These are phyloP conservation scores for Calophaca sinica DNA, from an alignment of 306 rosid species.

Conservation along the genomic window DNA sequence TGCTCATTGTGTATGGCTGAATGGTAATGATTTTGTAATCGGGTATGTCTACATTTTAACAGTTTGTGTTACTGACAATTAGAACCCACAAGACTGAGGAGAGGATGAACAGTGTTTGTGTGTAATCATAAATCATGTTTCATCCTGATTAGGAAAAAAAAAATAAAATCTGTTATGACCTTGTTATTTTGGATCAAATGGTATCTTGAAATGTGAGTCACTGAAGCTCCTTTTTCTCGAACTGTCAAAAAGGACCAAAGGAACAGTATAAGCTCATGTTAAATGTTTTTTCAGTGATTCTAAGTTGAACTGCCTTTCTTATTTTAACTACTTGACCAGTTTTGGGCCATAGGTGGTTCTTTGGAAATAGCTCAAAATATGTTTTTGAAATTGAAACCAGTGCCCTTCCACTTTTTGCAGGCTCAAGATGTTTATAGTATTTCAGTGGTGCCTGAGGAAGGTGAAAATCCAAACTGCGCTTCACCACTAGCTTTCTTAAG, in stretches of 20 bases:
- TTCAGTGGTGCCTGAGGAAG: conserved; percentile 65
- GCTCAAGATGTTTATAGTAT: conserved; percentile 69
- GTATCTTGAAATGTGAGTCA: conserved; percentile 9
- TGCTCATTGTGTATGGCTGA: conserved; percentile 28
- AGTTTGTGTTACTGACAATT: conserved; percentile 17
- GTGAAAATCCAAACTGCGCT: conserved; percentile 55
- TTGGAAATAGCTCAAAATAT: conserved; percentile 19
- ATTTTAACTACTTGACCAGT: conserved; percentile 36
- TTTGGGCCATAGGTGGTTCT: conserved; percentile 25
- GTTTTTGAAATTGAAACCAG: conserved; percentile 5
- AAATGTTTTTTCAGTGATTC: conserved; percentile 14
- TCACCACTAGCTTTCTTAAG: conserved; percentile 67
- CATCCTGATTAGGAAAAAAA: neutral
- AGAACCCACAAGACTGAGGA: conserved; percentile 21
- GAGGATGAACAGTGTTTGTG: neutral
- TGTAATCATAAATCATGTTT: conserved; percentile 22
- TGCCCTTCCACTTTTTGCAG: conserved; percentile 53
- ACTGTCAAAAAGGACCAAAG: neutral
- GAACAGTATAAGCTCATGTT: neutral
- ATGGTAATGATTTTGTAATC: neutral
- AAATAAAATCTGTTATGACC: neutral
- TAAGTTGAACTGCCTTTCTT: conserved; percentile 37
- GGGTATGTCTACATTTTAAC: neutral
- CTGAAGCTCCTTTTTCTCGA: conserved; percentile 20
- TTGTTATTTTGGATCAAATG: conserved; percentile 41